These are phyloP conservation scores for Chlorella sp. DNA, from an alignment of 139 green algal species.

Conservation along the genomic window DNA sequence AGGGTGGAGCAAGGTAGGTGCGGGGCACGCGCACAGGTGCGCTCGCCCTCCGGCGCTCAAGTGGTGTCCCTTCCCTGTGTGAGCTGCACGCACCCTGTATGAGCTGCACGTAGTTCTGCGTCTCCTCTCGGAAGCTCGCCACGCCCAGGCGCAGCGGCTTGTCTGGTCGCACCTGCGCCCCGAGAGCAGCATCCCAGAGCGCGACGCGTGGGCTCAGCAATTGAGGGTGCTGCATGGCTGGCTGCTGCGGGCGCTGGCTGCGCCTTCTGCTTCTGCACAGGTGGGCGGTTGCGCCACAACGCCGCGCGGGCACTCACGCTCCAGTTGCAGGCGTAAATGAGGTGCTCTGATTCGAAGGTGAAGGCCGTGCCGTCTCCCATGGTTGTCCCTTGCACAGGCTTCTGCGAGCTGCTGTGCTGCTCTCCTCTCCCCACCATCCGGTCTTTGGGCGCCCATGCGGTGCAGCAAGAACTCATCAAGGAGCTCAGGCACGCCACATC, in stretches of 20 bases:
- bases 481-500: too few species aligned
- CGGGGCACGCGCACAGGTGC: not conserved
- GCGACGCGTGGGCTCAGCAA: not conserved
- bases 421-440: too few species aligned
- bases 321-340: slow-evolving; percentile 93
- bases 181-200: not conserved
- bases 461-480: too few species aligned
- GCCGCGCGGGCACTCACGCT: slow-evolving; percentile 89
- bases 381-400: too few species aligned
- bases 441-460: too few species aligned
- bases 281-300: not conserved
- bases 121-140: slow-evolving; percentile 88
- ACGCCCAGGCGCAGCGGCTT: slow-evolving; percentile 85
- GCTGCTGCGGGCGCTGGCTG: not conserved
- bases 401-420: too few species aligned
- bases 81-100: slow-evolving; percentile 21
- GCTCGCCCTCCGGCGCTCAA: not conserved
- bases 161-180: slow-evolving; percentile 68
- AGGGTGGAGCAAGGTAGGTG: not conserved
- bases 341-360: slow-evolving; percentile 73
- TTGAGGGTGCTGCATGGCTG: not conserved
- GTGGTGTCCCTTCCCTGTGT: not conserved
- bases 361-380: too few species aligned
- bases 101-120: slow-evolving; percentile 83
- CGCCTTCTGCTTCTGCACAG: too few species aligned